Conservation (phyloP, 2,329 filamentous ascomycete species). For the Fusarium scirpi region DNA sequence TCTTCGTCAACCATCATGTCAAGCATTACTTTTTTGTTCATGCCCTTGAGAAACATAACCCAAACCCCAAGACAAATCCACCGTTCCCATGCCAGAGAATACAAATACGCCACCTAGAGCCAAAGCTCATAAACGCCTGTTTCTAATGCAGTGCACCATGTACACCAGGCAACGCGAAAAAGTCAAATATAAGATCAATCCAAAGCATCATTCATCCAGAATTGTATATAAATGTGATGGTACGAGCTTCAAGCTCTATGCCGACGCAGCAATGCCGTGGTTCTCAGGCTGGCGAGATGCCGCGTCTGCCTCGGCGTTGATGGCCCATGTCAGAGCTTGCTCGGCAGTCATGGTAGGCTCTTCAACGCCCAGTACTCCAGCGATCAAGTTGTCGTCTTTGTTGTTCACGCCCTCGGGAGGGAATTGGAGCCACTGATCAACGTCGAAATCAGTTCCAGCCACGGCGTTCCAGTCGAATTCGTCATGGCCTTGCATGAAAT, state of each 20-base stretch:
- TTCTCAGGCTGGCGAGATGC: constrained; percentile 24
- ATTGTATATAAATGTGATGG: not conserved
- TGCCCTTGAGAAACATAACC: constrained; percentile 27
- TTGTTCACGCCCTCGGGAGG: constrained; percentile 62
- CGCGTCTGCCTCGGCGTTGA: constrained; percentile 46
- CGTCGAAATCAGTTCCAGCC: constrained; percentile 66
- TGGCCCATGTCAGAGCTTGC: constrained; percentile 47
- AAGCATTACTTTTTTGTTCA: constrained; percentile 41
- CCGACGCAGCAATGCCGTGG: constrained; percentile 37
- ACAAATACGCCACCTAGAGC: constrained; percentile 35
- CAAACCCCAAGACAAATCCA: constrained; percentile 12
- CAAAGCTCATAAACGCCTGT: constrained; percentile 40
- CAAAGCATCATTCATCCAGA: constrained; percentile 4
- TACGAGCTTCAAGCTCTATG: constrained; percentile 16
- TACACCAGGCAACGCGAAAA: constrained; percentile 33
- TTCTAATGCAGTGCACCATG: constrained; percentile 39
- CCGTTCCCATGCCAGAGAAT: constrained; percentile 23
- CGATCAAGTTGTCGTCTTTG: constrained; percentile 54
- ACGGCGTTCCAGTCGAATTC: constrained; percentile 68
- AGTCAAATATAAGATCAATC: constrained; percentile 28
- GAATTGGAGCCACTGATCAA: constrained; percentile 70
- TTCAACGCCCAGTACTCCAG: constrained; percentile 49
- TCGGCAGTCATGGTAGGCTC: constrained; percentile 48
- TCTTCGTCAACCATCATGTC: constrained; percentile 44
- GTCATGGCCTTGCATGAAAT: constrained; percentile 60